Conservation (phyloP, 1,139 yeast species). For the Arxiozyma slooffiae region DNA sequence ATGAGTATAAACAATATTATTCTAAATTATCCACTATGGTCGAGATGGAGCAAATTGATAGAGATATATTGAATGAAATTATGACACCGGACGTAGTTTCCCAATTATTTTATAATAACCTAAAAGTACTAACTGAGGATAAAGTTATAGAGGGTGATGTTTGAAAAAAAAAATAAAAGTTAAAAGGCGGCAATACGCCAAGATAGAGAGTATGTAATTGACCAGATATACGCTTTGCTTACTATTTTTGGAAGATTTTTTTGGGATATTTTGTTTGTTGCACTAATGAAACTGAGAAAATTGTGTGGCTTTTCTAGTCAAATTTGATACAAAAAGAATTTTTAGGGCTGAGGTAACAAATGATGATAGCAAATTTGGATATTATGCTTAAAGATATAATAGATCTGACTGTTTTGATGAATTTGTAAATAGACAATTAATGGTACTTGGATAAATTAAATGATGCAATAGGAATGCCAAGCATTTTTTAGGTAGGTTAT, state of each 20-base stretch:
- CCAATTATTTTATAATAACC: background rate
- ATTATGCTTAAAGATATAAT: no score
- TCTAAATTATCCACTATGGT: background rate
- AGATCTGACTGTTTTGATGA: no score
- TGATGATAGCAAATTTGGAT: no score
- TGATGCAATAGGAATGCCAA: no score
- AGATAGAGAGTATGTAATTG: background rate
- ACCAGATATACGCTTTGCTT: no score
- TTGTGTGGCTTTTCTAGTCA: no score
- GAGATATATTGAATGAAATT: slow-evolving; percentile 1
- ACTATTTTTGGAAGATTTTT: background rate
- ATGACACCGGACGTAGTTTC: background rate
- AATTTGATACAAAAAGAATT: no score
- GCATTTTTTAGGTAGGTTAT: no score
- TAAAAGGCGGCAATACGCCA: background rate
- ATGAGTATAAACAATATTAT: slow-evolving; percentile 38
- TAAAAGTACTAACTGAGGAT: background rate
- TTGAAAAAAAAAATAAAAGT: background rate
- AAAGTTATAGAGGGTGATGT: background rate
- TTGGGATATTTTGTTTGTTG: background rate
- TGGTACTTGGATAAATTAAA: no score
- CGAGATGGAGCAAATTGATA: background rate
- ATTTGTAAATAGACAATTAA: no score
- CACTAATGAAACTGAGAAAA: background rate
- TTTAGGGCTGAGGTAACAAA: no score